Conservation (phyloP, 495 filamentous ascomycete species). For the Gamarada debralockiae region DNA sequence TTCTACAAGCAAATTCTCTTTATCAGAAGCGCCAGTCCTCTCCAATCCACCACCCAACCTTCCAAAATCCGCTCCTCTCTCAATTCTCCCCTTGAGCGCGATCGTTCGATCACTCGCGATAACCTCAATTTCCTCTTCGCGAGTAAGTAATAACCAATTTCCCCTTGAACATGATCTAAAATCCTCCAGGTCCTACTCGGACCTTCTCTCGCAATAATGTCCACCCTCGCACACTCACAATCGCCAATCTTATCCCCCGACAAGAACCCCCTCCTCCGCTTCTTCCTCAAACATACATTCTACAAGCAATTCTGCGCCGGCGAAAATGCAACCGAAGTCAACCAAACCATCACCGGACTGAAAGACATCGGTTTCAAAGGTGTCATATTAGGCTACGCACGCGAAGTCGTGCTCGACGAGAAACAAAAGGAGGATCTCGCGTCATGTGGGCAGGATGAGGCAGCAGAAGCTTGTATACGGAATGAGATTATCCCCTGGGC, state of each 20-base stretch:
- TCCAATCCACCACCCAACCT: slow-evolving; percentile 1
- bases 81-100: slow-evolving; percentile 66
- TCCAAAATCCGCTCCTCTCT: slow-evolving; percentile 47
- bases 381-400: slow-evolving; percentile 74
- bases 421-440: slow-evolving; percentile 38
- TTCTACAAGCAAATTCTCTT: slow-evolving; percentile 5
- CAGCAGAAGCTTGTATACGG: slow-evolving; percentile 40
- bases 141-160: slow-evolving; percentile 19
- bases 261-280: slow-evolving; percentile 49
- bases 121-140: slow-evolving; percentile 75
- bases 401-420: slow-evolving; percentile 65
- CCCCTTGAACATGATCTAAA: slow-evolving; percentile 2
- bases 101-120: slow-evolving; percentile 78
- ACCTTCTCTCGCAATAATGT: slow-evolving; percentile 66
- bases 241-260: slow-evolving; percentile 54
- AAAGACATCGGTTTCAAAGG: slow-evolving; percentile 68
- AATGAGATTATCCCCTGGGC: slow-evolving; percentile 71
- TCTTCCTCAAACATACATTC: slow-evolving; percentile 69
- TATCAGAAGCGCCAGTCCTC: neutral
- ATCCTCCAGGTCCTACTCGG: slow-evolving; percentile 49
- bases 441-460: slow-evolving; percentile 25
- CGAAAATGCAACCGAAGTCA: slow-evolving; percentile 59
- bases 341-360: slow-evolving; percentile 51
- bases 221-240: slow-evolving; percentile 64
- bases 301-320: slow-evolving; percentile 86